Evolutionary conservation across 2,329 filamentous ascomycete species (phyloP).

Genomic region (Amauroascus verrucosus): DNA sequence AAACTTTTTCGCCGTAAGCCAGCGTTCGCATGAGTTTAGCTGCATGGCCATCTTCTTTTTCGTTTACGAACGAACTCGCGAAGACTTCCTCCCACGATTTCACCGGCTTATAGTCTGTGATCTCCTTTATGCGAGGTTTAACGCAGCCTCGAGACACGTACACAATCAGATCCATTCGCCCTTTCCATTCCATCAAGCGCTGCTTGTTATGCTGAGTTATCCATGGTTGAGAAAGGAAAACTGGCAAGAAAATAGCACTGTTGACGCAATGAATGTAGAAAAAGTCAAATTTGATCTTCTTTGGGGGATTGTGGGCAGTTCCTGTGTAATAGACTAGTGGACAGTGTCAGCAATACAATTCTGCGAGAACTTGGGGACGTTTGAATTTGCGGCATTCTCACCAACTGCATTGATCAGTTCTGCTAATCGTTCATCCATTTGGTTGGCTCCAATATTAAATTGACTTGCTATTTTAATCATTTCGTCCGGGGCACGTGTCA

Average conservation of each 20-base stretch:
- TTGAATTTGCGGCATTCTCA: conserved; percentile 22
- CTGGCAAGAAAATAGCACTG: conserved; percentile 59
- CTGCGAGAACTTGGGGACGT: neutral
- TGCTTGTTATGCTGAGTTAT: conserved; percentile 51
- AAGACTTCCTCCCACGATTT: conserved; percentile 39
- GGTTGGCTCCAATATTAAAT: conserved; percentile 47
- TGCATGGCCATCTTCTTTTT: conserved; percentile 67
- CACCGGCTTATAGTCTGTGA: conserved; percentile 51
- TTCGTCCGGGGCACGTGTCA: conserved; percentile 52
- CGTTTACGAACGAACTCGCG: conserved; percentile 36
- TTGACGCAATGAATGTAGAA: conserved; percentile 72
- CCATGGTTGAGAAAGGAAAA: conserved; percentile 53
- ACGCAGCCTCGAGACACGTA: conserved; percentile 62
- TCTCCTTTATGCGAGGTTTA: conserved; percentile 47
- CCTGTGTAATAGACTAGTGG: conserved; percentile 44
- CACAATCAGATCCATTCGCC: conserved; percentile 60
- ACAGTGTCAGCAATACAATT: neutral
- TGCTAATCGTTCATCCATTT: conserved; percentile 48
- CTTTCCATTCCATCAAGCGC: conserved; percentile 72
- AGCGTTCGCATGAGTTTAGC: conserved; percentile 65
- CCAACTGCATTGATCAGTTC: conserved; percentile 61
- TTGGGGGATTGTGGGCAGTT: conserved; percentile 53
- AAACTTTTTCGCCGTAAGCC: conserved; percentile 50
- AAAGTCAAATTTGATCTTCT: conserved; percentile 69
- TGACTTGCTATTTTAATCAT: conserved; percentile 52